Percentiles rank a stretch among this genome's conserved stretches.
Evolutionary conservation across 2,329 filamentous ascomycete genomes (phyloP).

Genomic region (Orbilia oligospora): DNA sequence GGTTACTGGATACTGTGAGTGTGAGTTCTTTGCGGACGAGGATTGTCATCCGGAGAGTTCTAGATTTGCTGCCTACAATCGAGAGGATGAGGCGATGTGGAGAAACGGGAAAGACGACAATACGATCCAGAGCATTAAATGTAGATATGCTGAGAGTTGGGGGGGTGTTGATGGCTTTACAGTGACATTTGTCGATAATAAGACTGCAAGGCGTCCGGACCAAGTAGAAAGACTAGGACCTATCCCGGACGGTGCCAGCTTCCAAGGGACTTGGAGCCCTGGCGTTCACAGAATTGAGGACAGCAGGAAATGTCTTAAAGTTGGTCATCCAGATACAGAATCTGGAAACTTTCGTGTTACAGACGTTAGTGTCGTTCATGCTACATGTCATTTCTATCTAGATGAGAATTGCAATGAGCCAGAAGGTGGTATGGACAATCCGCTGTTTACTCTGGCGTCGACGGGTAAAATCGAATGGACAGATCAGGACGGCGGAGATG

Average conservation of each 20-base stretch:
- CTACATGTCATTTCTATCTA: slow-evolving; percentile 9
- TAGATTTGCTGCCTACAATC: slow-evolving; percentile 23
- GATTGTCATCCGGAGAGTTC: background rate
- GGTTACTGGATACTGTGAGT: slow-evolving; percentile 28
- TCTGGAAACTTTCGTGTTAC: slow-evolving; percentile 1
- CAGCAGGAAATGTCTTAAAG: background rate
- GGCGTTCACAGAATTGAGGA: background rate
- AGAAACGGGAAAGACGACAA: slow-evolving; percentile 18
- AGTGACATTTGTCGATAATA: background rate
- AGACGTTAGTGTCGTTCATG: background rate
- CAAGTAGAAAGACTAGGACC: background rate
- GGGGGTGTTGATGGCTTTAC: background rate
- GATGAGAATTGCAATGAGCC: background rate
- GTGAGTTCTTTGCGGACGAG: slow-evolving; percentile 31
- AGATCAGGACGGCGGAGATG: background rate
- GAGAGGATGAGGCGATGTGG: background rate
- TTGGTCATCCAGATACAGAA: background rate
- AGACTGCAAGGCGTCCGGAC: background rate
- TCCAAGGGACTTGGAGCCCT: background rate
- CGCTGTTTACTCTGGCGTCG: background rate
- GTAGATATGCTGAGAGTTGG: slow-evolving; percentile 9
- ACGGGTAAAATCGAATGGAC: background rate
- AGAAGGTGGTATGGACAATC: background rate
- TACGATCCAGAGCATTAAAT: slow-evolving; percentile 22
- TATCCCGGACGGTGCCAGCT: background rate